phyloP scores from a whole-genome alignment of 257 asterid genomes.

The Scutellaria baicalensis region DNA sequence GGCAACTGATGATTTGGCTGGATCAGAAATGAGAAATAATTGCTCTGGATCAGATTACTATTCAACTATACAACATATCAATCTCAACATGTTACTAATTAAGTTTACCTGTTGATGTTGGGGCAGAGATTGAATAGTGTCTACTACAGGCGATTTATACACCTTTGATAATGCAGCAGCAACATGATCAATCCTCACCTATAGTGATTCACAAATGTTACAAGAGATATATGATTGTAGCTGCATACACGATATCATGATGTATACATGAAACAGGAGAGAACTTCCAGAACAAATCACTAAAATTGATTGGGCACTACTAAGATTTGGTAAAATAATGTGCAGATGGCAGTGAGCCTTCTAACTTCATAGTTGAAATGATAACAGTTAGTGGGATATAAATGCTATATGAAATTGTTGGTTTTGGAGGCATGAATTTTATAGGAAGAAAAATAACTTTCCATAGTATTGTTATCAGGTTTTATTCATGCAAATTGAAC shows the following conservation, averaged over 20 bases:
- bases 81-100: neutral
- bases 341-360: neutral
- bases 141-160: slow-evolving; percentile 70
- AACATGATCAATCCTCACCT: slow-evolving; percentile 95
- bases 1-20: neutral
- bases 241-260: neutral
- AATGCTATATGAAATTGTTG: neutral
- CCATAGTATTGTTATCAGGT: neutral
- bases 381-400: neutral
- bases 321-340: neutral
- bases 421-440: neutral
- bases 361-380: neutral
- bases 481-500: neutral
- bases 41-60: neutral
- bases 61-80: neutral
- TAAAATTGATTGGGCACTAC: neutral
- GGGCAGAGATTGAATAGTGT: slow-evolving; percentile 83
- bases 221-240: neutral
- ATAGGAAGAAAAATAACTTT: neutral
- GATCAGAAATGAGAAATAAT: neutral
- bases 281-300: neutral
- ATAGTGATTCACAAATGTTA: slow-evolving; percentile 6
- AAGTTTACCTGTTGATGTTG: slow-evolving; percentile 92
- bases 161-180: slow-evolving; percentile 84
- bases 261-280: neutral